Conservation (phyloP, 2,329 filamentous ascomycete genomes). For the Alternaria sp. region DNA sequence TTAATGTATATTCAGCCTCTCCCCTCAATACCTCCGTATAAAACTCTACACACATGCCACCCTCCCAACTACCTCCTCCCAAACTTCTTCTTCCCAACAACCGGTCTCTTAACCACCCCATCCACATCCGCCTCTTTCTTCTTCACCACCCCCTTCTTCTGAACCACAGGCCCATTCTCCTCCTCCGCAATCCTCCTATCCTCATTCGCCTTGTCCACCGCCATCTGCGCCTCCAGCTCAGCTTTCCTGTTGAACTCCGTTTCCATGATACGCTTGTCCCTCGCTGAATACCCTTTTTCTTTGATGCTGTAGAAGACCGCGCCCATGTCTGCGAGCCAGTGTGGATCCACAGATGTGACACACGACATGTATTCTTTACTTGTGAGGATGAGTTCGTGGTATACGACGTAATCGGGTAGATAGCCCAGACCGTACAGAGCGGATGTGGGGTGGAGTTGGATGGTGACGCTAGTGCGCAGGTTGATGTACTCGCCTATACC, state of each 20-base stretch:
- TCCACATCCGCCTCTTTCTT: slow-evolving; percentile 43
- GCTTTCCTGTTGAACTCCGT: slow-evolving; percentile 90
- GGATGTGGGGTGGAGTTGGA: slow-evolving; percentile 92
- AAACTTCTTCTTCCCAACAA: slow-evolving; percentile 40
- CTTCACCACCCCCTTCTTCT: slow-evolving; percentile 26
- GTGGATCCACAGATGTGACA: slow-evolving; percentile 93
- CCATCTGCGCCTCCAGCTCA: slow-evolving; percentile 93
- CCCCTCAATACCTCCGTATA: not conserved
- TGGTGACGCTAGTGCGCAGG: slow-evolving; percentile 88
- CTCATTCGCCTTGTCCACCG: slow-evolving; percentile 76
- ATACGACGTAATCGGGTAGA: slow-evolving; percentile 94
- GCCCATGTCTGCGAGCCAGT: slow-evolving; percentile 95
- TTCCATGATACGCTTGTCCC: slow-evolving; percentile 86
- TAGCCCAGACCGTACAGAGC: slow-evolving; percentile 92
- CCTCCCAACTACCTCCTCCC: slow-evolving; percentile 13
- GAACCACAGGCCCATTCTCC: slow-evolving; percentile 37
- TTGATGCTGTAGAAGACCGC: slow-evolving; percentile 98
- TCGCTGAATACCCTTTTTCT: slow-evolving; percentile 91
- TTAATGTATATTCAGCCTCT: too few relatives aligned
- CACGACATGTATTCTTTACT: slow-evolving; percentile 98
- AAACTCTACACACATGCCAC: not conserved
- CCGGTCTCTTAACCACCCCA: slow-evolving; percentile 51
- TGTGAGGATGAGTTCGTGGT: slow-evolving; percentile 96
- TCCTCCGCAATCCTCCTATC: slow-evolving; percentile 58
- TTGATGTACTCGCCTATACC: slow-evolving; percentile 98